phyloP scores from a whole-genome alignment of 225 moss, liverwort and hornwort genomes.

The Sphagnum tenellum region DNA sequence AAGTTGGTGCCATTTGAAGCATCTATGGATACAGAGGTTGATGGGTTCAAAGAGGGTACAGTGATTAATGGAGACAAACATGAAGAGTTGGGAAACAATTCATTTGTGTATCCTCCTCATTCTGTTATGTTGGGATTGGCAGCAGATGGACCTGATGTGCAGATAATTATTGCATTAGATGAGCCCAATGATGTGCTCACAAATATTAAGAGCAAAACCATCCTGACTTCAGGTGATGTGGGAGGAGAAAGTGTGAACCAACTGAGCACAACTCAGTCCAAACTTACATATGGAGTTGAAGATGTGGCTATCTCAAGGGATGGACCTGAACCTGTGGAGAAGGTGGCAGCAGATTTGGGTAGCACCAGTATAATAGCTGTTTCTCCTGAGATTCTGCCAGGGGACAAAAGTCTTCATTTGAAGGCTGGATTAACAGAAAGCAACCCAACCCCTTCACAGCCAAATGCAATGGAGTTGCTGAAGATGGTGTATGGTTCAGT shows the following conservation, averaged over 20 bases:
- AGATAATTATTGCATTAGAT: slow-evolving; percentile 24
- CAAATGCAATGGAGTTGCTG: slow-evolving; percentile 9
- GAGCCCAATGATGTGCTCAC: slow-evolving; percentile 3
- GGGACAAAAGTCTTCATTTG: too few relatives aligned
- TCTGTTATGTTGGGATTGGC: background rate
- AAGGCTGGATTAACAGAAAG: background rate
- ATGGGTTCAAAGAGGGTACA: slow-evolving; percentile 7
- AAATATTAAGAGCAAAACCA: slow-evolving; percentile 4
- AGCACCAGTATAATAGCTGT: background rate
- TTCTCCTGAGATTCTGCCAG: background rate
- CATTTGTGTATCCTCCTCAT: slow-evolving; percentile 6
- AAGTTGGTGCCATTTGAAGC: slow-evolving; percentile 4
- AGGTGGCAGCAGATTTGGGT: background rate
- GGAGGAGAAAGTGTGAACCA: slow-evolving; percentile 3
- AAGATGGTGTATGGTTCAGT: slow-evolving; percentile 9
- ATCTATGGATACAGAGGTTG: slow-evolving; percentile 1
- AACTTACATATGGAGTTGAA: slow-evolving; percentile 3
- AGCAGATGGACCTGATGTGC: slow-evolving; percentile 10
- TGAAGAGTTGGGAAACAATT: slow-evolving; percentile 4
- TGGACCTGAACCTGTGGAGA: background rate
- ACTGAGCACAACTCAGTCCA: slow-evolving; percentile 6
- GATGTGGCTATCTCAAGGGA: background rate
- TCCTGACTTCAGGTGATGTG: slow-evolving; percentile 1
- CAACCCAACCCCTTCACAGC: background rate
- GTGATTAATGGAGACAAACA: slow-evolving; percentile 7